Evolutionary conservation across 2,329 filamentous ascomycete genomes (phyloP).

Genomic region (Pleomassaria siparia): DNA sequence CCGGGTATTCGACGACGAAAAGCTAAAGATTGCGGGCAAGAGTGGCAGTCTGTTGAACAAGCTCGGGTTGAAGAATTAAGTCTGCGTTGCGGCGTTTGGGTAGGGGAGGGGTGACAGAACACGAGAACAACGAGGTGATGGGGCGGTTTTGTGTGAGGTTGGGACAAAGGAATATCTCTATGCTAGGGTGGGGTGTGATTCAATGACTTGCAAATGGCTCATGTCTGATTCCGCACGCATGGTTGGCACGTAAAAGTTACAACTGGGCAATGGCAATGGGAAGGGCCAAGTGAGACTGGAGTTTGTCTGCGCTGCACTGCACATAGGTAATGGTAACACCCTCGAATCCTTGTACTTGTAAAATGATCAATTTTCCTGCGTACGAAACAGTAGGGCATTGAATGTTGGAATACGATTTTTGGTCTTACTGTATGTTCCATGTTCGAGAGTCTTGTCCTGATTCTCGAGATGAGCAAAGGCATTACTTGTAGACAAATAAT

Average conservation of each 20-base stretch:
- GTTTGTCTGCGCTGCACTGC: too few relatives aligned
- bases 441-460: not conserved
- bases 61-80: slow-evolving; percentile 56
- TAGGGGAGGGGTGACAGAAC: not conserved
- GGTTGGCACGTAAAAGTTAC: slow-evolving; percentile 15
- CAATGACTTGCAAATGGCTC: slow-evolving; percentile 13
- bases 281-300: slow-evolving; percentile 9
- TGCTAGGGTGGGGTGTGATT: slow-evolving; percentile 2
- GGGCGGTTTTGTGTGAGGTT: not conserved
- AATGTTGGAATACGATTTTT: too few relatives aligned
- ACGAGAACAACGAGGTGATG: not conserved
- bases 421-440: slow-evolving; percentile 10
- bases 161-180: slow-evolving; percentile 1
- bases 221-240: slow-evolving; percentile 11
- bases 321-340: slow-evolving; percentile 20
- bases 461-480: not conserved
- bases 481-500: too few relatives aligned
- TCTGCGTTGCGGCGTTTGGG: not conserved
- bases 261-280: slow-evolving; percentile 3
- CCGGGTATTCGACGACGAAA: slow-evolving; percentile 70
- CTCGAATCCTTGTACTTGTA: slow-evolving; percentile 23
- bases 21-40: slow-evolving; percentile 41
- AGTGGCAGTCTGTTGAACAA: slow-evolving; percentile 54
- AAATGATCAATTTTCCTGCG: slow-evolving; percentile 16
- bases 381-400: slow-evolving; percentile 9